phyloP scores from a whole-genome alignment of 495 filamentous ascomycete genomes.

The Penicillium egyptiacum region DNA sequence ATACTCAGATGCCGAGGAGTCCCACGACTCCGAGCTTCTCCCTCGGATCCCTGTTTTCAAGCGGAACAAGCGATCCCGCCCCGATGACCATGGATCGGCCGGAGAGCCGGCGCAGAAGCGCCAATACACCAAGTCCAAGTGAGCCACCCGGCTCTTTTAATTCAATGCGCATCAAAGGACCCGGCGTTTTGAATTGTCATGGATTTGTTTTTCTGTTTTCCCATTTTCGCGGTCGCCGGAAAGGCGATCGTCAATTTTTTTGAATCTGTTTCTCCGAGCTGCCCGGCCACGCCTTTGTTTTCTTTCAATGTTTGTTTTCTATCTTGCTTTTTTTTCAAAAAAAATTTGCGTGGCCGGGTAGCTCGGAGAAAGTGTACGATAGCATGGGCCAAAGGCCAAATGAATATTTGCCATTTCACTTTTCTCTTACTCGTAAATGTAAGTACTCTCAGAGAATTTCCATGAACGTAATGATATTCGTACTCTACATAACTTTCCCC shows the following conservation, averaged over 20 bases:
- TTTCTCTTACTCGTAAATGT: not conserved
- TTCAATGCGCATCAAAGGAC: conserved; percentile 4
- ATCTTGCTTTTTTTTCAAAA: conserved; percentile 13
- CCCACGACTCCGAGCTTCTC: not conserved
- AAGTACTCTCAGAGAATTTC: not conserved
- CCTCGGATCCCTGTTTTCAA: conserved; percentile 10
- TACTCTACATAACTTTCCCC: conserved; percentile 23
- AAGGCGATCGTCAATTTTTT: not conserved
- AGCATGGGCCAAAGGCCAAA: conserved; percentile 22
- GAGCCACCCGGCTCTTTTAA: conserved; percentile 1
- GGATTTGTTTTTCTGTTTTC: not conserved
- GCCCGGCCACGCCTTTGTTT: not conserved
- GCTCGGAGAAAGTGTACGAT: conserved; percentile 23
- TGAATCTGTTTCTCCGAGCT: conserved; percentile 2
- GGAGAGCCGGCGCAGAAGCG: conserved; percentile 20
- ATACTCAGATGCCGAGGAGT: not conserved
- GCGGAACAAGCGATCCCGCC: conserved; percentile 16
- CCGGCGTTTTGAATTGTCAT: not conserved
- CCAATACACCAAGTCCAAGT: conserved; percentile 15
- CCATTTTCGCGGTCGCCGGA: not conserved
- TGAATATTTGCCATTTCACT: conserved; percentile 15
- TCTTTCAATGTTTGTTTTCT: conserved; percentile 12
- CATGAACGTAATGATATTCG: conserved; percentile 17
- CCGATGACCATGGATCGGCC: conserved; percentile 1
- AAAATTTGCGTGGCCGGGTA: conserved; percentile 2